phyloP scores from a whole-genome alignment of 2,329 filamentous ascomycete species.

The Pseudogymnoascus sp. region DNA sequence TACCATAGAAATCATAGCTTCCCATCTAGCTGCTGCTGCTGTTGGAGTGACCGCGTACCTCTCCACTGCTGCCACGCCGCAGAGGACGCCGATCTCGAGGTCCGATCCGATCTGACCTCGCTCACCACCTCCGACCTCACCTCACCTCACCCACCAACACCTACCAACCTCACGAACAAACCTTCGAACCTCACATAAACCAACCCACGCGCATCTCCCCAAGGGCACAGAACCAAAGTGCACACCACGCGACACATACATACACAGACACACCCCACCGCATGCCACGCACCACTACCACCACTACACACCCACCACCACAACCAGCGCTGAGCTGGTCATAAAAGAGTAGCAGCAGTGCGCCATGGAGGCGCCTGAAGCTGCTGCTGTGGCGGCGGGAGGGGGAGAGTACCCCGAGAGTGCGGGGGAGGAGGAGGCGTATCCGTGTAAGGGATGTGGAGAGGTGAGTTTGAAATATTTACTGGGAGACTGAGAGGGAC shows the following conservation, averaged over 20 bases:
- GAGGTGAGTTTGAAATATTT: conserved; percentile 71
- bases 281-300: background rate
- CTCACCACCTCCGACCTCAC: background rate
- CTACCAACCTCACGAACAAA: background rate
- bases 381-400: conserved; percentile 28
- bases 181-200: background rate
- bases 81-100: background rate
- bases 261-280: background rate
- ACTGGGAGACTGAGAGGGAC: no score
- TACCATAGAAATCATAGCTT: background rate
- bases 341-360: background rate
- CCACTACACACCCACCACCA: background rate
- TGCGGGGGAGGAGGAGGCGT: conserved; percentile 58
- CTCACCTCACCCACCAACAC: background rate
- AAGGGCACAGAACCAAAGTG: background rate
- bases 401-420: conserved; percentile 46
- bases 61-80: background rate
- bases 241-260: background rate
- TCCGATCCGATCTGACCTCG: background rate
- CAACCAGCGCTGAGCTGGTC: background rate
- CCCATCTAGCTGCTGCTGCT: background rate
- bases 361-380: background rate
- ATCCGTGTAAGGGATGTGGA: conserved; percentile 87
- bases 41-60: background rate
- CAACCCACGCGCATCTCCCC: background rate